Percentiles rank a stretch among this genome's conserved stretches.
Conservation (phyloP, 1,284 basidiomycete genomes). For the Inonotus obliquus region DNA sequence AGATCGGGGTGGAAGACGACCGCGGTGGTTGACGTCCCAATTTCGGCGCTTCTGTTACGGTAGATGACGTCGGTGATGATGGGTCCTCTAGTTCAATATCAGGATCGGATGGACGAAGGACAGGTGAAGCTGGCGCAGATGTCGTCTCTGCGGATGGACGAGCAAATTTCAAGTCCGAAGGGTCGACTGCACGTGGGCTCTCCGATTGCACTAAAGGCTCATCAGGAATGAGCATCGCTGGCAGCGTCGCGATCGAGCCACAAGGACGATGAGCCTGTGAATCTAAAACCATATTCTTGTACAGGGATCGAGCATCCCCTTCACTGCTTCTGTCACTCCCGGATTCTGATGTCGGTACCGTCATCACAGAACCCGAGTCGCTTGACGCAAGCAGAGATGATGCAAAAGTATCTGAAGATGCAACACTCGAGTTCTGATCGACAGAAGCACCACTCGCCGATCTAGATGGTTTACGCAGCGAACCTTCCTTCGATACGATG, state of each 20-base stretch:
- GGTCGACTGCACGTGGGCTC: constrained; percentile 46
- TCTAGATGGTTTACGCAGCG: constrained; percentile 10
- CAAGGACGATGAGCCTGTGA: constrained; percentile 23
- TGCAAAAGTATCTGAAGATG: constrained; percentile 11
- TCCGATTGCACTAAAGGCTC: constrained; percentile 24
- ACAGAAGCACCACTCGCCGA: constrained; percentile 13
- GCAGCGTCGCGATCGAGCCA: constrained; percentile 33
- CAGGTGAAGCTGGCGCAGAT: constrained; percentile 30
- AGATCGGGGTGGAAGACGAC: constrained; percentile 23
- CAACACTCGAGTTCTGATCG: constrained; percentile 12
- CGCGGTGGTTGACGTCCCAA: constrained; percentile 23
- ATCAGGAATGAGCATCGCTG: constrained; percentile 27
- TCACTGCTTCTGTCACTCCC: constrained; percentile 1
- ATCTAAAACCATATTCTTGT: constrained; percentile 22
- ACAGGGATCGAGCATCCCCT: constrained; percentile 15
- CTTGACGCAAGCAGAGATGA: constrained; percentile 16
- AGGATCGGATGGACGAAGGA: background rate
- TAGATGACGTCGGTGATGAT: background rate
- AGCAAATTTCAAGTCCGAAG: constrained; percentile 64
- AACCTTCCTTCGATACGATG: constrained; percentile 1
- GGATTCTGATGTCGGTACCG: constrained; percentile 15
- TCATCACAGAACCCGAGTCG: constrained; percentile 17
- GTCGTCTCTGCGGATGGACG: constrained; percentile 68
- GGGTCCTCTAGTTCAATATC: background rate
- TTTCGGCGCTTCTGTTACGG: constrained; percentile 22